These are phyloP conservation scores for Lepidium campestre DNA, from an alignment of 441 rosid species.

Conservation along the genomic window DNA sequence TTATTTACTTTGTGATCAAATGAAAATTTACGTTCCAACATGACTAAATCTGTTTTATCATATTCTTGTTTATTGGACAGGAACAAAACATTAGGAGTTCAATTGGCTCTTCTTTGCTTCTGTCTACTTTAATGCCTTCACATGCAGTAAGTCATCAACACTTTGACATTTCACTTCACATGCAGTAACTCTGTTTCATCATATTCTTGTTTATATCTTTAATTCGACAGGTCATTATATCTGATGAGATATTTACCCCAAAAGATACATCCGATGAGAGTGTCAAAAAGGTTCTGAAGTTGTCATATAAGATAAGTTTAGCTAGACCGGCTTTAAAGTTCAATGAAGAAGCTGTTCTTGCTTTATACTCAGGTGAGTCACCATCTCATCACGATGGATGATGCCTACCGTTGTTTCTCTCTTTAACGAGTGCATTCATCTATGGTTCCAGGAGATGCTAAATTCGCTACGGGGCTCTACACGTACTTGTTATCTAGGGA, in stretches of 20 bases:
- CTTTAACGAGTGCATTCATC: not conserved
- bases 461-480: constrained; percentile 44
- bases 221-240: constrained; percentile 49
- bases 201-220: no score
- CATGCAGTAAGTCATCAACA: constrained; percentile 50
- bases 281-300: constrained; percentile 37
- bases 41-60: no score
- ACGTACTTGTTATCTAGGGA: constrained; percentile 72
- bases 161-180: not conserved
- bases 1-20: no score
- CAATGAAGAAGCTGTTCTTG: constrained; percentile 47
- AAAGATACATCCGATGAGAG: no score
- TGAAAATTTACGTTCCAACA: no score
- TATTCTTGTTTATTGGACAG: constrained; percentile 29
- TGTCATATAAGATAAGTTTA: constrained; percentile 55
- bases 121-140: constrained; percentile 48
- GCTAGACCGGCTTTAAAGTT: constrained; percentile 57
- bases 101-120: constrained; percentile 79
- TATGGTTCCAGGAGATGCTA: constrained; percentile 50
- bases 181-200: no score
- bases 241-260: constrained; percentile 46
- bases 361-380: constrained; percentile 52
- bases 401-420: not conserved
- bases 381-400: not conserved
- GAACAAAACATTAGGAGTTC: constrained; percentile 66